These are phyloP conservation scores for carrot (Daucus carota) DNA, from an alignment of 129 eudicot genomes.

Conservation along the genomic window DNA sequence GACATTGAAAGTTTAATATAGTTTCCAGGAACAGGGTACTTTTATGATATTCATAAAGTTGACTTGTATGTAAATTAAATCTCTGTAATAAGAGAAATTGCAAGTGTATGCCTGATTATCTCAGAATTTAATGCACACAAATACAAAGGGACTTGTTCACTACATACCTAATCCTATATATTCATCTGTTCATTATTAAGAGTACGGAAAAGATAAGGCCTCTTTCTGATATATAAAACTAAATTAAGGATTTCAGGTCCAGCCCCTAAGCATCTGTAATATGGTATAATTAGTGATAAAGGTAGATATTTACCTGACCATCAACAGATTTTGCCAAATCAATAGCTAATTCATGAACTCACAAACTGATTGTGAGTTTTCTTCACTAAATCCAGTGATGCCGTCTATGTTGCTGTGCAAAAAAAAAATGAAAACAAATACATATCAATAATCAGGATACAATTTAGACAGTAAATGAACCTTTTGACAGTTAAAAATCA, in stretches of 20 bases:
- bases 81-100: neutral
- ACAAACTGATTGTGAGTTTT: constrained; percentile 49
- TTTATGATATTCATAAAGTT: neutral
- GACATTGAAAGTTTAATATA: neutral
- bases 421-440: constrained; percentile 14
- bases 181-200: neutral
- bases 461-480: neutral
- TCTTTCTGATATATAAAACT: no score
- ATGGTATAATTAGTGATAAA: neutral
- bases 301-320: constrained; percentile 34
- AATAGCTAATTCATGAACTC: constrained; percentile 62
- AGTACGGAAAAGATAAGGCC: neutral
- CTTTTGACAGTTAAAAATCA: neutral
- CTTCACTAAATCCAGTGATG: constrained; percentile 81
- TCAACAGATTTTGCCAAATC: constrained; percentile 52
- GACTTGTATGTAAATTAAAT: neutral
- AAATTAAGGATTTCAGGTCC: neutral
- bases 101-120: neutral
- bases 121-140: neutral
- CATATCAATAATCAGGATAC: neutral
- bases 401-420: constrained; percentile 78
- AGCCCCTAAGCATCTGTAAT: neutral
- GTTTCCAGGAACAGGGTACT: neutral
- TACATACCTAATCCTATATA: neutral
- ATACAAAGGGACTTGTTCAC: neutral